Conservation (phyloP, 1,284 basidiomycete species). For the Trichosporon sp. region DNA sequence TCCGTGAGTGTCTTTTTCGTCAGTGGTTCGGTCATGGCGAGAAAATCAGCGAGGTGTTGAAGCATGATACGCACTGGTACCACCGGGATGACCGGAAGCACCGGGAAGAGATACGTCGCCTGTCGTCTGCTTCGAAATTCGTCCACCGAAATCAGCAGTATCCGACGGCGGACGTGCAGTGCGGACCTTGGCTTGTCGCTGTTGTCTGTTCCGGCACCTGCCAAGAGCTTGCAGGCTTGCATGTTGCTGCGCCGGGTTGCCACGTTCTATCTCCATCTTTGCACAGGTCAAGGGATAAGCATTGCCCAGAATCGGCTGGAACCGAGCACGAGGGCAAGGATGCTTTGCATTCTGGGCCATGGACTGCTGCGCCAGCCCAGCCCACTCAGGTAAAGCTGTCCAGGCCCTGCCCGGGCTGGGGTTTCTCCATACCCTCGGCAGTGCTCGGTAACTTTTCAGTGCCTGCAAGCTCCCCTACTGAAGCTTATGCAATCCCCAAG, state of each 20-base stretch:
- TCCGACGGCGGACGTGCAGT: too few relatives aligned
- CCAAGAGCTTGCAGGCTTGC: too few relatives aligned
- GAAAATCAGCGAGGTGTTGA: background rate
- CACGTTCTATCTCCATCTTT: too few relatives aligned
- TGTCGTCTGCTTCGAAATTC: too few relatives aligned
- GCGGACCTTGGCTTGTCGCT: too few relatives aligned
- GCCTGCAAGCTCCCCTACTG: background rate
- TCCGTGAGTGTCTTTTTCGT: conserved; percentile 7
- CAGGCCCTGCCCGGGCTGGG: background rate
- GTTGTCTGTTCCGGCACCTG: too few relatives aligned
- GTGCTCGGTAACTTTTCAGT: conserved; percentile 8
- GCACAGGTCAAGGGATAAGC: too few relatives aligned
- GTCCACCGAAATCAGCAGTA: too few relatives aligned
- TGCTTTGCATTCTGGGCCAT: background rate
- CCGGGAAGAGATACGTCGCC: background rate
- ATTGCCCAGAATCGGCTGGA: background rate
- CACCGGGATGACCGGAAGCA: background rate
- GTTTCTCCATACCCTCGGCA: conserved; percentile 1
- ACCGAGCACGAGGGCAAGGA: background rate
- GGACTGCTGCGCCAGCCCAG: background rate
- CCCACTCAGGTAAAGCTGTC: background rate
- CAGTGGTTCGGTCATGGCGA: background rate
- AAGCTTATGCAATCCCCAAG: conserved; percentile 1
- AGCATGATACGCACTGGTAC: background rate
- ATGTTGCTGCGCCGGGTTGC: too few relatives aligned